Evolutionary conservation across 192 early-diverging fungal genomes (phyloP), one percentile per base, ranked within the genome.

Genomic region (Lobulomyces angularis): DNA sequence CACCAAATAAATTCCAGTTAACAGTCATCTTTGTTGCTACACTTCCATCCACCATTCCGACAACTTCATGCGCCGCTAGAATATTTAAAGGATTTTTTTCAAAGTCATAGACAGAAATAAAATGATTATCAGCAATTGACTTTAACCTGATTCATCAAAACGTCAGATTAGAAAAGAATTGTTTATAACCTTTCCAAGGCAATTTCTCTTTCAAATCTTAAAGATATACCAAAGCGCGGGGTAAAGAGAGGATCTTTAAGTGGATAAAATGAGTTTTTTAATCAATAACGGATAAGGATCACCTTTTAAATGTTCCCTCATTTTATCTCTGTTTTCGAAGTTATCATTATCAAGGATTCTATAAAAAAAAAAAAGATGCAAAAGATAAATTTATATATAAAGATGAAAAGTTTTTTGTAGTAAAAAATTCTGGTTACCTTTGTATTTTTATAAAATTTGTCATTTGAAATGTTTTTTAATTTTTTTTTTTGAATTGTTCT

Each of bases 21-120:
- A 80, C 77, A 37, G 51, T 67, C 62, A 69, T 59, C 64, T 84
- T 84, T 35, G 82, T 84, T n/a, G 71, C 69, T 53, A 74, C 70
- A 40, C 62, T 67, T 17, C 73, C 77, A 33, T 84, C 82, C 17
- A 81, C 60, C 72, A 79, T 77, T 20, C 82, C 82, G 14, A 67
- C 61, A 43, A 81, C 56, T 60, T 84, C 82, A 44, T 84, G 82
- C n/a, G 65, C 79, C 35, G 70, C 59, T 56, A 71, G 72, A 27
- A 81, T 48, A 37, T 79, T 79, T 16, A 81, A 59, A 1, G 79
- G 76, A 35, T 81, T 79, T 43, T 64, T 65, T 37, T 79, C 76
- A 67, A 81, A 81, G 48, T 81, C 79, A 22, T 45, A 37, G 4
- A 54, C 47, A 34, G 43, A 46, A 40, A 58, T 45, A 29, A 50